Evolutionary conservation across 495 filamentous ascomycete species (phyloP).

Genomic region (Cenococcum geophilum): DNA sequence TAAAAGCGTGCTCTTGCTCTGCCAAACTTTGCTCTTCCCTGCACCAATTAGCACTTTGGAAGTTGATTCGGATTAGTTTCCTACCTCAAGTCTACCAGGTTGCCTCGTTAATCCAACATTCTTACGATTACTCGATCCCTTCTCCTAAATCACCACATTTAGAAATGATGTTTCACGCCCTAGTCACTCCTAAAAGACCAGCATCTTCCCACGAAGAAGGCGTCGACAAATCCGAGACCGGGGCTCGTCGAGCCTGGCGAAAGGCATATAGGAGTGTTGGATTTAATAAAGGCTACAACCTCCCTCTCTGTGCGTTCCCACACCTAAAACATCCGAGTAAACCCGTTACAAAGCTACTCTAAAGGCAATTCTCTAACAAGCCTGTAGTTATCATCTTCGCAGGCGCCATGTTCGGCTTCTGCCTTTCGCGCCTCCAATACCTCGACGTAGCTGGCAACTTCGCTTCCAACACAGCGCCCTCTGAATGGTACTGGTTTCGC

Average conservation of each 20-base stretch:
- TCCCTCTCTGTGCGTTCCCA: constrained; percentile 13
- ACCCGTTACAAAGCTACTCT: neutral
- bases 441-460: constrained; percentile 36
- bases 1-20: no score
- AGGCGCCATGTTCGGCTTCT: constrained; percentile 31
- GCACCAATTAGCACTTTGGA: no score
- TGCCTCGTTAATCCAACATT: no score
- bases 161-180: no score
- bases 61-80: no score
- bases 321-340: neutral
- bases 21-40: no score
- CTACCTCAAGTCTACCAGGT: no score
- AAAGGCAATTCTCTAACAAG: neutral
- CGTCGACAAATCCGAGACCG: no score
- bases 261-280: constrained; percentile 8
- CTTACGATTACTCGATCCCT: no score
- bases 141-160: no score
- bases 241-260: neutral
- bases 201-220: no score
- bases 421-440: constrained; percentile 32
- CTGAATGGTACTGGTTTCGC: constrained; percentile 47
- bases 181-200: no score
- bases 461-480: constrained; percentile 34
- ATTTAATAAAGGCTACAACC: constrained; percentile 19
- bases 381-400: constrained; percentile 23